Percentiles rank a stretch among this genome's conserved stretches.
Conservation (phyloP, 495 filamentous ascomycete species). For the Penicillium salamii region DNA sequence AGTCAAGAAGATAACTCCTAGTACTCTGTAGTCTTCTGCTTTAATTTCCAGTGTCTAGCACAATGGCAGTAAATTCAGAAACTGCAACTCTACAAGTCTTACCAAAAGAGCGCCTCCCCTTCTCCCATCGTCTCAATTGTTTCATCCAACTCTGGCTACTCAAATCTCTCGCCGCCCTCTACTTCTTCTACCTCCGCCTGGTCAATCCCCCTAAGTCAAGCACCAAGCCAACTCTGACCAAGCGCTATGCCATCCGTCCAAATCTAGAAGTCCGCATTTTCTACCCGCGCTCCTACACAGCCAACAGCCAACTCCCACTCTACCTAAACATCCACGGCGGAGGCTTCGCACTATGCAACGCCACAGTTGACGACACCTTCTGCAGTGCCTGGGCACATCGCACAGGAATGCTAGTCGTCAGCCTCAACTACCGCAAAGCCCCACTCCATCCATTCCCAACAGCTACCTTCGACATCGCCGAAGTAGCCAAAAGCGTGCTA, state of each 20-base stretch:
- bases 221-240: constrained; percentile 28
- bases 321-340: constrained; percentile 42
- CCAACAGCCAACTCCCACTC: constrained; percentile 18
- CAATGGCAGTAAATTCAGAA: background rate
- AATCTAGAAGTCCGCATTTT: constrained; percentile 31
- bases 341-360: constrained; percentile 28
- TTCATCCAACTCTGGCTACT: constrained; percentile 18
- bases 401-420: constrained; percentile 32
- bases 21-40: too few relatives aligned
- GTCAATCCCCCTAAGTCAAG: constrained; percentile 6
- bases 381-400: constrained; percentile 26
- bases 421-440: constrained; percentile 35
- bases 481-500: constrained; percentile 35
- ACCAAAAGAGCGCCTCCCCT: constrained; percentile 15
- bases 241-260: constrained; percentile 30
- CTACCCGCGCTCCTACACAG: constrained; percentile 28
- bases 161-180: constrained; percentile 17
- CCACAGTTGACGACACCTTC: constrained; percentile 30
- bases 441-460: constrained; percentile 30
- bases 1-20: background rate
- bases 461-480: constrained; percentile 25
- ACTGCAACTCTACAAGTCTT: constrained; percentile 8
- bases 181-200: constrained; percentile 14
- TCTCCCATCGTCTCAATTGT: constrained; percentile 23
- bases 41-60: background rate